These are phyloP conservation scores for Apophysomyces variabilis DNA, from an alignment of 371 early-diverging fungal genomes.

Conservation along the genomic window DNA sequence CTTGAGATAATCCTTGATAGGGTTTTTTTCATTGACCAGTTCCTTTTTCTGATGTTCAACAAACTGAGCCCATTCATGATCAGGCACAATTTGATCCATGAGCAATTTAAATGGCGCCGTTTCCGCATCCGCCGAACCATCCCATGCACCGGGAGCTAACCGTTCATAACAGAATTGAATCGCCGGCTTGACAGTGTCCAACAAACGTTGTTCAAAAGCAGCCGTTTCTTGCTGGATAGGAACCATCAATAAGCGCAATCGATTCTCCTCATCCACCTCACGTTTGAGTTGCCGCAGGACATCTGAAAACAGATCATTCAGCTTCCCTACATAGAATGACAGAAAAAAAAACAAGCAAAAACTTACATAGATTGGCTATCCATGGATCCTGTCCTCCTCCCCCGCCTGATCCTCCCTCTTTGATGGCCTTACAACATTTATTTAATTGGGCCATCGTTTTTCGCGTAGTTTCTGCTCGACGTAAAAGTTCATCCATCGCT, in stretches of 20 bases:
- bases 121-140: slow-evolving; percentile 29
- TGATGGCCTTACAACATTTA: slow-evolving; percentile 31
- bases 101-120: slow-evolving; percentile 25
- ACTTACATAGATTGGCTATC: slow-evolving; percentile 47
- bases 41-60: slow-evolving; percentile 32
- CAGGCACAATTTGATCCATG: slow-evolving; percentile 34
- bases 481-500: slow-evolving; percentile 39
- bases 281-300: slow-evolving; percentile 46
- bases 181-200: slow-evolving; percentile 28
- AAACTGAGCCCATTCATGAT: slow-evolving; percentile 41
- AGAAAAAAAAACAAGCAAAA: too few species aligned
- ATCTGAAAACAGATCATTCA: slow-evolving; percentile 23
- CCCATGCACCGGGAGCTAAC: slow-evolving; percentile 24
- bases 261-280: slow-evolving; percentile 50
- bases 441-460: slow-evolving; percentile 37
- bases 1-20: slow-evolving; percentile 40
- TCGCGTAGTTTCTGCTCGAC: slow-evolving; percentile 41
- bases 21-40: slow-evolving; percentile 37
- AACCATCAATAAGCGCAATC: slow-evolving; percentile 40
- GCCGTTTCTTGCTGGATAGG: slow-evolving; percentile 38
- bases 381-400: slow-evolving; percentile 43
- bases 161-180: slow-evolving; percentile 31
- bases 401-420: neutral
- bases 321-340: neutral
- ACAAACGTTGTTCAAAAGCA: slow-evolving; percentile 29